Conservation (phyloP, 495 filamentous ascomycete species). For the Aspergillus egyptiacus region DNA sequence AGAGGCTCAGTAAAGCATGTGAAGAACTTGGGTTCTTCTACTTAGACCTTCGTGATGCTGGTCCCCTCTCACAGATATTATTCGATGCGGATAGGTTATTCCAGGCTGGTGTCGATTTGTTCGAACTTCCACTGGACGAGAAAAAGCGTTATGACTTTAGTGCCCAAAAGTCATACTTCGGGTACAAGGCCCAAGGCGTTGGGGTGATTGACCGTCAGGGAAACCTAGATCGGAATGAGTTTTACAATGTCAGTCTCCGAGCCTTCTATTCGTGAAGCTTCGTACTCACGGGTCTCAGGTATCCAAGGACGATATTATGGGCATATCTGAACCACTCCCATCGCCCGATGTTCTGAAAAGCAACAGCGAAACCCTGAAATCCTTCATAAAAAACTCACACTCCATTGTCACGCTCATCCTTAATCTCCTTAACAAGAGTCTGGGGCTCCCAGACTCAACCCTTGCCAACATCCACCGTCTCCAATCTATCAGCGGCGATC, state of each 20-base stretch:
- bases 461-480: conserved; percentile 47
- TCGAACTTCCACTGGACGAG: conserved; percentile 46
- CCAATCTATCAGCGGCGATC: conserved; percentile 47
- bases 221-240: conserved; percentile 53
- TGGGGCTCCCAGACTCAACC: conserved; percentile 44
- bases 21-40: conserved; percentile 61
- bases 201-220: conserved; percentile 48
- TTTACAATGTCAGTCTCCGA: conserved; percentile 48
- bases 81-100: conserved; percentile 43
- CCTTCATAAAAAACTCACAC: conserved; percentile 47
- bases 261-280: neutral
- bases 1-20: conserved; percentile 42
- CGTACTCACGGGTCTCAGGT: conserved; percentile 19
- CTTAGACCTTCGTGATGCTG: conserved; percentile 43
- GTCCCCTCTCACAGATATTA: conserved; percentile 36
- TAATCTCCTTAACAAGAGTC: conserved; percentile 41
- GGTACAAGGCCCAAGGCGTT: conserved; percentile 52
- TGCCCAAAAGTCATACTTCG: conserved; percentile 37
- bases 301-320: conserved; percentile 51
- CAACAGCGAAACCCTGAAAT: conserved; percentile 33
- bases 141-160: conserved; percentile 49
- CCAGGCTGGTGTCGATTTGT: conserved; percentile 39
- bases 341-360: conserved; percentile 38
- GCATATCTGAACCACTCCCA: conserved; percentile 37
- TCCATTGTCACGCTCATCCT: conserved; percentile 44